These are phyloP conservation scores for Discostella pseudostelligera DNA, from an alignment of 108 stramenopile species.

Conservation along the genomic window DNA sequence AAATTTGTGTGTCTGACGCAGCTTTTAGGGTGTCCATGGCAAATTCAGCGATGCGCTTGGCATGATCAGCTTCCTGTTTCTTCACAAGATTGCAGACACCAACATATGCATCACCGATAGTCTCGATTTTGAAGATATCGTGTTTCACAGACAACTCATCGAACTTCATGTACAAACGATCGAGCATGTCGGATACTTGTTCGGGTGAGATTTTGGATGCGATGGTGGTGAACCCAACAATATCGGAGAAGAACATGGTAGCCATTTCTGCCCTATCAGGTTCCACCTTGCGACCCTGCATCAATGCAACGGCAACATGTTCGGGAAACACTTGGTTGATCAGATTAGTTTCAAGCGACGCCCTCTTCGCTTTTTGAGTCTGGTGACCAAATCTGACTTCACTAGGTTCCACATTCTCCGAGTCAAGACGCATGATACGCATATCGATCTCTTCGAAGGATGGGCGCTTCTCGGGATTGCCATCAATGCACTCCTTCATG, in stretches of 20 bases:
- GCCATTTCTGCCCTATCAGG: slow-evolving; percentile 31
- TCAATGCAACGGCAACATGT: slow-evolving; percentile 53
- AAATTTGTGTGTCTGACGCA: slow-evolving; percentile 54
- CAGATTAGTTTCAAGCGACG: slow-evolving; percentile 1
- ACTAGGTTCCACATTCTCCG: slow-evolving; percentile 39
- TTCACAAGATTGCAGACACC: slow-evolving; percentile 67
- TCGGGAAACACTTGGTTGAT: slow-evolving; percentile 49
- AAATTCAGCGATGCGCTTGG: slow-evolving; percentile 75
- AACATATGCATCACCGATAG: slow-evolving; percentile 76
- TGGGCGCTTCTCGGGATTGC: slow-evolving; percentile 33
- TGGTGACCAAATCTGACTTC: slow-evolving; percentile 17
- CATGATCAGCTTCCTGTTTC: slow-evolving; percentile 61
- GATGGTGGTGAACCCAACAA: slow-evolving; percentile 72
- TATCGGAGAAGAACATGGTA: slow-evolving; percentile 69
- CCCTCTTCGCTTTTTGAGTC: slow-evolving; percentile 8
- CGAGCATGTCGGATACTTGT: slow-evolving; percentile 64
- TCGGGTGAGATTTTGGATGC: slow-evolving; percentile 49
- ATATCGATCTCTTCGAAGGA: slow-evolving; percentile 49
- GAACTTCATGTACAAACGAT: slow-evolving; percentile 64
- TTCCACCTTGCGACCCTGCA: slow-evolving; percentile 49
- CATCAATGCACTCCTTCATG: slow-evolving; percentile 45
- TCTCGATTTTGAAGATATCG: slow-evolving; percentile 80
- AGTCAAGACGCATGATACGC: slow-evolving; percentile 30
- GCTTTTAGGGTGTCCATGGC: slow-evolving; percentile 61
- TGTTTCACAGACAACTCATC: slow-evolving; percentile 63